Base-by-base conservation (phyloP, 2,329 filamentous ascomycete species). In the Pseudogymnoascus sp. region DNA sequence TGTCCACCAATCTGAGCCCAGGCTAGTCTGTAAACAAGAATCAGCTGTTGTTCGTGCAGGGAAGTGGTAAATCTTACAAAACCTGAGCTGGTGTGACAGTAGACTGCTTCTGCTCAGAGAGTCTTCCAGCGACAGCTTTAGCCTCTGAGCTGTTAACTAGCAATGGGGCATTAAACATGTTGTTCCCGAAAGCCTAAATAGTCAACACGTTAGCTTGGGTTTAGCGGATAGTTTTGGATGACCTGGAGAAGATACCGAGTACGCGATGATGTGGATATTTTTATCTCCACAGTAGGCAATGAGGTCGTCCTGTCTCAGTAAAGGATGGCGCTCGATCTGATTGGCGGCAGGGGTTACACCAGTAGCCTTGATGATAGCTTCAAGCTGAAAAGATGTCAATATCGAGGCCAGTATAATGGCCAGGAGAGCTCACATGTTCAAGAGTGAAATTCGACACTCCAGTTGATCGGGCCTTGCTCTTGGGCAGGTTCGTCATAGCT, bases 401-500 rank as follows among this genome's bases (percentile, higher is more conserved):
- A 17, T n/a, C 36, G 17, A 44, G 57, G 33, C 26, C 26, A 19
- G 53, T 15, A 62, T 53, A 50, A 17, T 68, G n/a, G 17, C 53
- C 11, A 31, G 10, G 28, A 28, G 50, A 21, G 57, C 63, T 36
- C 62, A 67, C 66, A 68, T 78, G 75, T 74, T 82, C 81, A 73
- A 88, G 83, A 71, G 79, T 82, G 71, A 89, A 90, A 80, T 91
- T 91, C 74, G 87, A 89, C 67, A 91, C 86, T 72, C 87, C 87
- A 69, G 90, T 84, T 76, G 87, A 84, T 73, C 81, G 82, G 67
- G 82, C 83, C 74, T 88, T 88, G 68, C 77, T 79, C 68, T 80
- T 83, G 65, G 82, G 81, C 15, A 87, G 81, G 75, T 83, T 77
- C 65, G 82, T 83, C 71, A 85, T 71, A 62, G 77, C 77, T 76